phyloP scores from a whole-genome alignment of 768 basidiomycete species.

The Boletus pseudopeckii region DNA sequence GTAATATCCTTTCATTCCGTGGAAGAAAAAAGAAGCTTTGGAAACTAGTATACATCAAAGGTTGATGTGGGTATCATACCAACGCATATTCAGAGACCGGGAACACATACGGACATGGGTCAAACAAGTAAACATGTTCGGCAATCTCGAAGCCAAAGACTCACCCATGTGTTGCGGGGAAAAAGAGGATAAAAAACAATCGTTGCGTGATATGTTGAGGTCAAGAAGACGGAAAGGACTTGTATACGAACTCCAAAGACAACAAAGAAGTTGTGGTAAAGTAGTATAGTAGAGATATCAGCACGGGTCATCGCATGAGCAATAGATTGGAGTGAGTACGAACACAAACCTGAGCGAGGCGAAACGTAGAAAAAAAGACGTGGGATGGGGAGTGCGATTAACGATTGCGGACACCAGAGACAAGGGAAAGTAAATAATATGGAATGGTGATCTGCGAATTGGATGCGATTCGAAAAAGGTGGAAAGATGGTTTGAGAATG shows the following conservation, averaged over 20 bases:
- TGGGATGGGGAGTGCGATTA: constrained; percentile 30
- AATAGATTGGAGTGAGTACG: constrained; percentile 28
- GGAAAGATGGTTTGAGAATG: constrained; percentile 23
- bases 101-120: constrained; percentile 14
- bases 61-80: constrained; percentile 13
- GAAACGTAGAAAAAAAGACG: constrained; percentile 15
- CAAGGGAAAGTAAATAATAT: constrained; percentile 27
- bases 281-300: constrained; percentile 35
- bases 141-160: constrained; percentile 1
- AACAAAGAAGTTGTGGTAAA: constrained; percentile 24
- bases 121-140: constrained; percentile 1
- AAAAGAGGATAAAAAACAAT: constrained; percentile 1
- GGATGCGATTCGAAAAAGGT: constrained; percentile 28
- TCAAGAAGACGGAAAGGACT: background rate
- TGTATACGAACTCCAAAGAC: constrained; percentile 21
- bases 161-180: background rate
- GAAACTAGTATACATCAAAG: constrained; percentile 27
- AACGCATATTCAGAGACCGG: constrained; percentile 17
- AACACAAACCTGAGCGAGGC: constrained; percentile 13
- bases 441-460: constrained; percentile 27
- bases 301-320: constrained; percentile 27
- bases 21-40: background rate
- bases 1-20: constrained; percentile 5
- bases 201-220: constrained; percentile 10
- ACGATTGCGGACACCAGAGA: constrained; percentile 23